A percentile compares a stretch with the other conserved stretches of the same genome.
Conservation (phyloP, 805 yeast genomes). For the Zygoascus bituminiphila region DNA sequence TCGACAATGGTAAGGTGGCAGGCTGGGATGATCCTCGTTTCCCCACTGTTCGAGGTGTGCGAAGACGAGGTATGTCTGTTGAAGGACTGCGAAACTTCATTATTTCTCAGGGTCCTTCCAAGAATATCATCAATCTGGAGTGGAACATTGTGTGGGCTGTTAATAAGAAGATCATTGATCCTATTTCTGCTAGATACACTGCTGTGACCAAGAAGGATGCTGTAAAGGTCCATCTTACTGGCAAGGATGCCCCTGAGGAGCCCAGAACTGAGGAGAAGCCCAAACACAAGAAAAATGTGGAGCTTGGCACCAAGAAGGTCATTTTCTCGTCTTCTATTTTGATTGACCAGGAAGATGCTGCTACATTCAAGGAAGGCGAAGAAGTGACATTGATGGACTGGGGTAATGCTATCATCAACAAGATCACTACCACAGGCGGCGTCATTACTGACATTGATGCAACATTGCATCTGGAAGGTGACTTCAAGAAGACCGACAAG, state of each 20-base stretch:
- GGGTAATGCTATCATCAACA: slow-evolving; percentile 85
- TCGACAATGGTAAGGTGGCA: slow-evolving; percentile 75
- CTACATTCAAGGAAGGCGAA: slow-evolving; percentile 69
- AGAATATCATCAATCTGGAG: slow-evolving; percentile 91
- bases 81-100: slow-evolving; percentile 94
- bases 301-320: slow-evolving; percentile 76
- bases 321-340: slow-evolving; percentile 54
- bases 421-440: slow-evolving; percentile 50
- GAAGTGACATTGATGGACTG: slow-evolving; percentile 98
- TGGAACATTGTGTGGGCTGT: slow-evolving; percentile 98
- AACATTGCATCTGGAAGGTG: slow-evolving; percentile 85
- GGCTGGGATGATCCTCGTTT: slow-evolving; percentile 99
- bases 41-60: slow-evolving; percentile 99
- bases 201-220: slow-evolving; percentile 61
- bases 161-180: slow-evolving; percentile 95
- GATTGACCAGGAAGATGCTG: slow-evolving; percentile 81
- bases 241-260: slow-evolving; percentile 48
- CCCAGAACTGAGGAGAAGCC: slow-evolving; percentile 67
- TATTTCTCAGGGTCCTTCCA: slow-evolving; percentile 95
- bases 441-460: slow-evolving; percentile 60
- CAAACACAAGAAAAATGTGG: slow-evolving; percentile 93
- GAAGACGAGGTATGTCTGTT: slow-evolving; percentile 99
- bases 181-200: slow-evolving; percentile 91
- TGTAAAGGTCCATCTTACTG: slow-evolving; percentile 56
- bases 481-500: slow-evolving; percentile 92